A percentile compares a stretch with the other conserved stretches of the same genome.
These are phyloP conservation scores for Arctium lappa DNA, from an alignment of 129 eudicot genomes.

Conservation along the genomic window DNA sequence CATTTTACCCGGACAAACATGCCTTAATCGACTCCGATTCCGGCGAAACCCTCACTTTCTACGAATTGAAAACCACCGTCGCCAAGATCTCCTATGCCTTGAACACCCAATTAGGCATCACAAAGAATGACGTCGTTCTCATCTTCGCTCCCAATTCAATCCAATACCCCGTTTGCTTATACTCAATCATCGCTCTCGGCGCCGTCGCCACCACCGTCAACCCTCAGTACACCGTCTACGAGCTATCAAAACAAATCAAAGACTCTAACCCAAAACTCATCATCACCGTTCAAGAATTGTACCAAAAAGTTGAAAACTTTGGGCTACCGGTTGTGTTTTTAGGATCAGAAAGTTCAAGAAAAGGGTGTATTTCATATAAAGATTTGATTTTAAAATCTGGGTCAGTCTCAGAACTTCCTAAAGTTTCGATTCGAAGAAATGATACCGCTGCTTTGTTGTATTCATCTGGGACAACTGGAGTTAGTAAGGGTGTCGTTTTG, in stretches of 20 bases:
- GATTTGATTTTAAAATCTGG: constrained; percentile 25
- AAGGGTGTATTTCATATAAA: not conserved
- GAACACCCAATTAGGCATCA: not conserved
- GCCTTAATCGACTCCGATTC: constrained; percentile 68
- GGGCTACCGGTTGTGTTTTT: too few relatives aligned
- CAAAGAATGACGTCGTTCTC: too few relatives aligned
- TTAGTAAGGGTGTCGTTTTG: constrained; percentile 21
- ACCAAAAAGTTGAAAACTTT: too few relatives aligned
- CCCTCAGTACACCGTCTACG: not conserved
- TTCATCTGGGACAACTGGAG: too few relatives aligned
- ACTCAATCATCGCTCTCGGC: not conserved
- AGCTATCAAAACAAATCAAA: not conserved
- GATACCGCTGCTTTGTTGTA: constrained; percentile 81
- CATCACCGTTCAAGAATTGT: not conserved
- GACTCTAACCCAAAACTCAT: not conserved
- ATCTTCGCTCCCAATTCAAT: not conserved
- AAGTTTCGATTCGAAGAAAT: constrained; percentile 30
- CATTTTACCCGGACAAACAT: constrained; percentile 51
- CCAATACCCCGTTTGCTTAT: constrained; percentile 49
- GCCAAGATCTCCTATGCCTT: constrained; percentile 51
- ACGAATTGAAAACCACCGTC: constrained; percentile 49
- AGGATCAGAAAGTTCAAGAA: too few relatives aligned
- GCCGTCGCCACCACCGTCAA: not conserved
- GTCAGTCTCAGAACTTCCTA: constrained; percentile 34
- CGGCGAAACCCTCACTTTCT: constrained; percentile 50